Conservation (phyloP, 2,329 filamentous ascomycete species). For the Beauveria varroae region DNA sequence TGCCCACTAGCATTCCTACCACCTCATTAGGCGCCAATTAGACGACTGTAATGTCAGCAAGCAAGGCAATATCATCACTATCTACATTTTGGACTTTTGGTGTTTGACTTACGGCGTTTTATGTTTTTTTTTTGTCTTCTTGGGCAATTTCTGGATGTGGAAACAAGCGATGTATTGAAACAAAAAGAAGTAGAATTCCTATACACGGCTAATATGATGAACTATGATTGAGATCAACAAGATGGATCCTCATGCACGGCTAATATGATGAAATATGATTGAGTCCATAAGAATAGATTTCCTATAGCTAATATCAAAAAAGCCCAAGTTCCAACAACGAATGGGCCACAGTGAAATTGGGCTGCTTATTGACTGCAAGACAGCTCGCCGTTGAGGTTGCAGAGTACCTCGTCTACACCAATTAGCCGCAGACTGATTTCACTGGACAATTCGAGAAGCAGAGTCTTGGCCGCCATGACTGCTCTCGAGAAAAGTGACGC, state of each 20-base stretch:
- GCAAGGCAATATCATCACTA: neutral
- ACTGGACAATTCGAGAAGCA: no score
- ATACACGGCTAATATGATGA: slow-evolving; percentile 2
- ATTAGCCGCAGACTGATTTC: neutral
- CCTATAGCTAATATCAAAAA: no score
- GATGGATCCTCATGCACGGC: no score
- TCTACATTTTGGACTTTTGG: slow-evolving; percentile 1
- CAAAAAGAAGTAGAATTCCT: neutral
- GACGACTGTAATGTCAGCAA: neutral
- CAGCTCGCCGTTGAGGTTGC: neutral
- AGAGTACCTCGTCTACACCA: neutral
- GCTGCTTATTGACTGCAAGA: neutral
- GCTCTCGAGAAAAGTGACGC: neutral
- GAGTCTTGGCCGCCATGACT: no score
- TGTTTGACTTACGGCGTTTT: neutral
- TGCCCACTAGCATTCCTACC: neutral
- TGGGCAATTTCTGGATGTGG: slow-evolving; percentile 4
- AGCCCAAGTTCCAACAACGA: neutral
- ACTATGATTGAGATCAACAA: neutral
- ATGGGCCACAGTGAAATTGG: neutral
- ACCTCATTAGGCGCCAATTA: slow-evolving; percentile 1
- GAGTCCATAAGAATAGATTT: no score
- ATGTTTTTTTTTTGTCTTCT: neutral
- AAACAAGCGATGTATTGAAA: slow-evolving; percentile 9
- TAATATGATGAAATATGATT: neutral